These are phyloP conservation scores for Adansonia madagascariensis DNA, from an alignment of 441 rosid species.

Conservation along the genomic window DNA sequence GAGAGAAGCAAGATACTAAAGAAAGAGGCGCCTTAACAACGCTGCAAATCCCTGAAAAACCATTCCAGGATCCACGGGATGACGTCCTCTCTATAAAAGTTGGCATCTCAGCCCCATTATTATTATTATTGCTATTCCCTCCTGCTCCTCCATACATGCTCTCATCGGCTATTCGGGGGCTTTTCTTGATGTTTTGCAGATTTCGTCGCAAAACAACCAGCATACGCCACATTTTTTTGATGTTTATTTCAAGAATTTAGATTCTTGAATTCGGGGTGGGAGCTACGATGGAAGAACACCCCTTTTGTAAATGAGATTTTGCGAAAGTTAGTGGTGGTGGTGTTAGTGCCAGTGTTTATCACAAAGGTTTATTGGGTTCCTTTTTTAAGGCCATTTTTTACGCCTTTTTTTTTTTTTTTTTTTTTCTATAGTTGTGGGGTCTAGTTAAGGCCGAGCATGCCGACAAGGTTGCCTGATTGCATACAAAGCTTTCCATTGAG, in stretches of 20 bases:
- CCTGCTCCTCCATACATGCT: slow-evolving; percentile 39
- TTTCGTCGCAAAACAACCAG: slow-evolving; percentile 42
- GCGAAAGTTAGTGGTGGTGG: slow-evolving; percentile 43
- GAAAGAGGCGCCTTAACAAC: too few relatives aligned
- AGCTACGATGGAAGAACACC: not conserved
- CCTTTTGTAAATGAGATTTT: slow-evolving; percentile 27
- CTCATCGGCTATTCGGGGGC: slow-evolving; percentile 76
- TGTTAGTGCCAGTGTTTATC: slow-evolving; percentile 49
- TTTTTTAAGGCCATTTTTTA: not conserved
- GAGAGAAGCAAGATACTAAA: too few relatives aligned
- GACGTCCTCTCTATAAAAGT: slow-evolving; percentile 24
- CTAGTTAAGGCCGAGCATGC: too few relatives aligned
- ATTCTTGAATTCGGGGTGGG: not conserved
- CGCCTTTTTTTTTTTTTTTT: not conserved
- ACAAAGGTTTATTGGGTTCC: slow-evolving; percentile 27
- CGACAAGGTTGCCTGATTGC: too few relatives aligned
- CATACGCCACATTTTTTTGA: slow-evolving; percentile 46
- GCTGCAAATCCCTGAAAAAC: too few relatives aligned
- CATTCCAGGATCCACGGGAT: too few relatives aligned
- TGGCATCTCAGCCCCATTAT: slow-evolving; percentile 36
- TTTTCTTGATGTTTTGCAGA: slow-evolving; percentile 54
- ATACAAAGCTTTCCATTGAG: too few relatives aligned
- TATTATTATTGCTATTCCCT: not conserved
- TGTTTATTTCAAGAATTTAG: slow-evolving; percentile 2
- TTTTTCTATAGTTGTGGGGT: too few relatives aligned